A percentile compares a stretch with the other conserved stretches of the same genome.
Evolutionary conservation across 208 protist genomes (phyloP).

Genomic region (Wallacemonas sp.): DNA sequence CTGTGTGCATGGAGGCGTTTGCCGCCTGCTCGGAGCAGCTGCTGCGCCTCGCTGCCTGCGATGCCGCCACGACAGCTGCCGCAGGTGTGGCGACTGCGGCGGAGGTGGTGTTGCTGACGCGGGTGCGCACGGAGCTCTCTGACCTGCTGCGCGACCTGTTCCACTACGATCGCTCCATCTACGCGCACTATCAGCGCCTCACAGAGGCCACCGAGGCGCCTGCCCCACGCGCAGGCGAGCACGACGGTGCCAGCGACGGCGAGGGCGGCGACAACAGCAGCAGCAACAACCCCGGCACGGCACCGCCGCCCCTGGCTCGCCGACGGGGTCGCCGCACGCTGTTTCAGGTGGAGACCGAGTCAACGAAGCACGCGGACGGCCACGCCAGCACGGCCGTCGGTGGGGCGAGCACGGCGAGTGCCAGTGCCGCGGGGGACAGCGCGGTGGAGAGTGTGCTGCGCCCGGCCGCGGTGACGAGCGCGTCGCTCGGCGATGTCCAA

Average conservation of each 20-base stretch:
- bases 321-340: not conserved
- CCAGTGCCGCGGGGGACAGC: no score
- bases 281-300: no score
- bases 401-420: no score
- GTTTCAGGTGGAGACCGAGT: not conserved
- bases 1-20: not conserved
- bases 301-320: no score
- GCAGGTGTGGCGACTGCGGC: not conserved
- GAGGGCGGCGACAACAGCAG: no score
- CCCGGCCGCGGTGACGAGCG: not conserved
- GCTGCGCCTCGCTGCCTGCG: constrained; percentile 2
- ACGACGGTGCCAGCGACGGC: not conserved
- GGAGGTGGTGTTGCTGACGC: constrained; percentile 5
- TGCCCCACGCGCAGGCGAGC: no score
- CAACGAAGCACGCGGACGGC: no score
- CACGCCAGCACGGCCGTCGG: no score
- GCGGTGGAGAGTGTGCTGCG: constrained; percentile 16
- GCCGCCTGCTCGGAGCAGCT: not conserved
- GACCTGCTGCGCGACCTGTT: constrained; percentile 23
- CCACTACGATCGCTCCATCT: constrained; percentile 25
- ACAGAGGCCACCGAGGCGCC: no score
- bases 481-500: not conserved
- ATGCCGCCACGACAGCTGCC: not conserved
- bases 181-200: constrained; percentile 25
- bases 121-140: constrained; percentile 19